Percentiles rank a stretch among this genome's conserved stretches.
Conservation (phyloP, 75 land plant genomes). For the Azolla pinnata region DNA sequence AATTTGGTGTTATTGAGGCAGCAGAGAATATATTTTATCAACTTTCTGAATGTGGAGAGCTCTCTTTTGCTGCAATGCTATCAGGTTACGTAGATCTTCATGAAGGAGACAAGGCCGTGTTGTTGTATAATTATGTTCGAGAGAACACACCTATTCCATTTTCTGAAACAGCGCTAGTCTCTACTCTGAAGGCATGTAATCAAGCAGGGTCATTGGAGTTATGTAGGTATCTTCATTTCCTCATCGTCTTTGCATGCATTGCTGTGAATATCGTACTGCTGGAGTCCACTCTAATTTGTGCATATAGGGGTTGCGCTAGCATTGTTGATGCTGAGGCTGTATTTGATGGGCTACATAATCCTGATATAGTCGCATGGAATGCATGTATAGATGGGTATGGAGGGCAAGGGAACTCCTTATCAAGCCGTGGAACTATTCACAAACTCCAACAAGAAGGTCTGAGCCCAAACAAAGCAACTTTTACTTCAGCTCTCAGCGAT, state of each 20-base stretch:
- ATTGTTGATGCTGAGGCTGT: slow-evolving; percentile 11
- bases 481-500: slow-evolving; percentile 16
- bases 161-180: not conserved
- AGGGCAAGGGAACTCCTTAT: not conserved
- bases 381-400: slow-evolving; percentile 23
- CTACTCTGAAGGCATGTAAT: slow-evolving; percentile 7
- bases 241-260: slow-evolving; percentile 7
- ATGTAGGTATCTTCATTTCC: slow-evolving; percentile 23
- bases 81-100: not conserved
- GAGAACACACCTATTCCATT: not conserved
- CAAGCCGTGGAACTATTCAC: slow-evolving; percentile 5
- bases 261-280: slow-evolving; percentile 9
- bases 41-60: not conserved
- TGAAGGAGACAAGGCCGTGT: not conserved
- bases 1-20: not conserved
- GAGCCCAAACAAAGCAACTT: slow-evolving; percentile 22
- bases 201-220: slow-evolving; percentile 19
- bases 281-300: slow-evolving; percentile 18
- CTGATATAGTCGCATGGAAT: slow-evolving; percentile 28
- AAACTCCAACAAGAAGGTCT: slow-evolving; percentile 11
- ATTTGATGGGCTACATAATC: slow-evolving; percentile 13
- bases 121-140: not conserved
- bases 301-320: slow-evolving; percentile 28
- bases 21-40: slow-evolving; percentile 1
- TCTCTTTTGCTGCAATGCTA: not conserved